Evolutionary conservation across 768 basidiomycete genomes (phyloP), one percentile per base, ranked within the genome.

Genomic region (Strobilomyces confusus): DNA sequence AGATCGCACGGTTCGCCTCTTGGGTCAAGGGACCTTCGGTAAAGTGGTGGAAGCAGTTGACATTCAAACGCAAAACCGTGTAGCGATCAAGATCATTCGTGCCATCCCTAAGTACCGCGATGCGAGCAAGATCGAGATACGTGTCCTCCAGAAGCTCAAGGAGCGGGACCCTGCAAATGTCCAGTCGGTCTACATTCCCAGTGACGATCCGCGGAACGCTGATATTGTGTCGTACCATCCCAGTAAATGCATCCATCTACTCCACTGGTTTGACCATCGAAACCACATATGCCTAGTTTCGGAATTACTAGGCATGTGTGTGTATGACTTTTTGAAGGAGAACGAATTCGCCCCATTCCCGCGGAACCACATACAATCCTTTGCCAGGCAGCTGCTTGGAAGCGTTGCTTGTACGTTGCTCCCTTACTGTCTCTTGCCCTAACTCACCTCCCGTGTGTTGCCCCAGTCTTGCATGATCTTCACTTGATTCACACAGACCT

Each of bases 91-190:
- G 79, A 95, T 99, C 55, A 99, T 99, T 62, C 86, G 97, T 45
- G 93, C 94, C 47, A 95, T 99, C 47, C 95, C 92, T 47, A 99
- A 98, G 74, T 99, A 98, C 67, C 89, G 97, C 43, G 97, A 99
- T 72, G 97, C 97, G 13, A 94, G 92, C 71, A 95, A 92, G 76
- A 98, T 98, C 55, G 97, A 99, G 73, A 87, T 98, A 63, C 84
- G 94, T 48, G 97, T 99, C 19, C 80, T 99, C 43, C 85, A 94
- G 71, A 87, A 87, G 66, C 84, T 98, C 61, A 91, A 89, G 67
- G 85, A 89, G 70, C 80, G 86, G 50, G 95, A 99, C 75, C 89
- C 92, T 14, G 71, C 75, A 62, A 98, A 98, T 72, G 74, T 79
- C 64, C 86, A 95, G 95, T 97, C 66, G 59, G 94, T 81, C 32